A percentile compares a stretch with the other conserved stretches of the same genome.
Evolutionary conservation across 1,284 basidiomycete genomes (phyloP).

Genomic region (Cryptococcus amylolentus): DNA sequence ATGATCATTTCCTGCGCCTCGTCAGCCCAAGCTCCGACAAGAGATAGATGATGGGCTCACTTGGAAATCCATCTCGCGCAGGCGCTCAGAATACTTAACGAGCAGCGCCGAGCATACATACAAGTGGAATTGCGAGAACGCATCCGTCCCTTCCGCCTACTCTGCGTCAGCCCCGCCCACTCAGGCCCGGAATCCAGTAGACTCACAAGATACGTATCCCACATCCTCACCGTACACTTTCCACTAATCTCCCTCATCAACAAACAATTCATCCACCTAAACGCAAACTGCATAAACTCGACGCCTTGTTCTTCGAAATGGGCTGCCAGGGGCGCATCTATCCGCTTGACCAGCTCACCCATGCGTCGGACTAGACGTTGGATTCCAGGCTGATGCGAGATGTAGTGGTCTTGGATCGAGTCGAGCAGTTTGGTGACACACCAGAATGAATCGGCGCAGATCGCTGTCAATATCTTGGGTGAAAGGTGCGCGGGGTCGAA

Average conservation of each 20-base stretch:
- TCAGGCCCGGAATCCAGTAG: not conserved
- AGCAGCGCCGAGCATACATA: slow-evolving; percentile 95
- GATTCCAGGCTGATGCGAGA: slow-evolving; percentile 89
- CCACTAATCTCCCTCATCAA: slow-evolving; percentile 95
- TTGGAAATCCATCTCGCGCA: slow-evolving; percentile 95
- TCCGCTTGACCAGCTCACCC: slow-evolving; percentile 85
- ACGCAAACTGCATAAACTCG: slow-evolving; percentile 98
- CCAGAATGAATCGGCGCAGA: slow-evolving; percentile 97
- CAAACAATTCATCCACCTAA: slow-evolving; percentile 97
- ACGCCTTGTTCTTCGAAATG: slow-evolving; percentile 86
- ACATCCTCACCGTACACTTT: slow-evolving; percentile 93
- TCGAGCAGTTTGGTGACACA: slow-evolving; percentile 88
- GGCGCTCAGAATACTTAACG: slow-evolving; percentile 82
- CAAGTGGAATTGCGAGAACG: slow-evolving; percentile 93
- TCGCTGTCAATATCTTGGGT: slow-evolving; percentile 64
- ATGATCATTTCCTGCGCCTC: slow-evolving; percentile 85
- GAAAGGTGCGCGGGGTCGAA: slow-evolving; percentile 79
- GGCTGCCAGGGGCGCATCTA: slow-evolving; percentile 75
- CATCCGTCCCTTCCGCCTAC: slow-evolving; percentile 88
- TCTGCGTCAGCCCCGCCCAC: too few relatives aligned
- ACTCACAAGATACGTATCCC: slow-evolving; percentile 93
- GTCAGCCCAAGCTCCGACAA: not conserved
- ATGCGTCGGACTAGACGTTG: slow-evolving; percentile 85
- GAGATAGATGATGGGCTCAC: slow-evolving; percentile 52
- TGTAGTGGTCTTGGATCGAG: slow-evolving; percentile 97